A percentile compares a stretch with the other conserved stretches of the same genome.
phyloP scores from a whole-genome alignment of 2,329 filamentous ascomycete genomes.

The Ustilaginoidea virens region DNA sequence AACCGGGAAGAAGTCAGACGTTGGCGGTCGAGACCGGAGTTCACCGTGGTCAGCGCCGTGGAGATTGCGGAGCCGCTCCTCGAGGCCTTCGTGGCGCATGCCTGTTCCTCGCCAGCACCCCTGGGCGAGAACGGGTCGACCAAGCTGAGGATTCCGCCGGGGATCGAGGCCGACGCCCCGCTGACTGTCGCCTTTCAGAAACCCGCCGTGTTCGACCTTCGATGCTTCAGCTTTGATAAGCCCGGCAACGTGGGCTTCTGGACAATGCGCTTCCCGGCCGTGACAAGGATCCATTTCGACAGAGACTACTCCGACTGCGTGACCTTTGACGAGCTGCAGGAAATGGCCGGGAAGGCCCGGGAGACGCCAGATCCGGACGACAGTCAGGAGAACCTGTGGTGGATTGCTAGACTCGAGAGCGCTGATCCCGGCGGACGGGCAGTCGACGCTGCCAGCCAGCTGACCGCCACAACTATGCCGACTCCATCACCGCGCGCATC shows the following conservation, averaged over 20 bases:
- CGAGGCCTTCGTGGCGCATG: slow-evolving; percentile 31
- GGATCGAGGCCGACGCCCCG: slow-evolving; percentile 23
- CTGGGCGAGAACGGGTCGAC: slow-evolving; percentile 24
- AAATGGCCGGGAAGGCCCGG: slow-evolving; percentile 43
- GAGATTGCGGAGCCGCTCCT: slow-evolving; percentile 38
- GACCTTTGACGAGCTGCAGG: slow-evolving; percentile 54
- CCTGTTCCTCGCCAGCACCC: slow-evolving; percentile 25
- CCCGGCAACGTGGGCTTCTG: slow-evolving; percentile 53
- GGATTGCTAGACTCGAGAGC: slow-evolving; percentile 44
- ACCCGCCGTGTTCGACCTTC: slow-evolving; percentile 65
- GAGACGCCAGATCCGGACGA: slow-evolving; percentile 33
- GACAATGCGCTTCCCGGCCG: slow-evolving; percentile 60
- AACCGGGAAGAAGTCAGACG: slow-evolving; percentile 47
- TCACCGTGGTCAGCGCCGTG: slow-evolving; percentile 51
- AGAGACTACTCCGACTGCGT: slow-evolving; percentile 53
- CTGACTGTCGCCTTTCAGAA: slow-evolving; percentile 44
- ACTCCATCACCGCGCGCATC: slow-evolving; percentile 16
- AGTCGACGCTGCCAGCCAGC: slow-evolving; percentile 29
- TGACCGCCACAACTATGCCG: slow-evolving; percentile 22
- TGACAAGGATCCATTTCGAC: slow-evolving; percentile 66
- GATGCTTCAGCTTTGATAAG: slow-evolving; percentile 68
- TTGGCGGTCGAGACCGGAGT: slow-evolving; percentile 37
- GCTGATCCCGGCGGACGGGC: slow-evolving; percentile 30
- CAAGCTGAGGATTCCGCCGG: slow-evolving; percentile 29
- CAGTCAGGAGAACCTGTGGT: slow-evolving; percentile 43